Evolutionary conservation across 805 yeast genomes (phyloP).

Genomic region (Metschnikowia amazonensis): DNA sequence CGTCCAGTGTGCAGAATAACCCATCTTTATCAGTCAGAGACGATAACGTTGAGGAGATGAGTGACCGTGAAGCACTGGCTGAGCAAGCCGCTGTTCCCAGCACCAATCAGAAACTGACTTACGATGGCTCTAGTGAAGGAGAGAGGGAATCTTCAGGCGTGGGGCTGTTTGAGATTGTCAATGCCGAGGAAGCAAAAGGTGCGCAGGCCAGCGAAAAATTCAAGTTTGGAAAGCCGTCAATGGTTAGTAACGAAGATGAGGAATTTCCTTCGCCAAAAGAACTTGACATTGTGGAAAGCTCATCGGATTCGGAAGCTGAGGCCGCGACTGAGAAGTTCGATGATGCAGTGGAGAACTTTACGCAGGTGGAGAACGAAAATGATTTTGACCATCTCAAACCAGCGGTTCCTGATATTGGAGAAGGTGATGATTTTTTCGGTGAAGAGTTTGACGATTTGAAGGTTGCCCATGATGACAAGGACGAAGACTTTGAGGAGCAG

Average conservation of each 20-base stretch:
- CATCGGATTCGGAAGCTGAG: constrained; percentile 35
- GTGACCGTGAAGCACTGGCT: constrained; percentile 41
- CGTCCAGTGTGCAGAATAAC: constrained; percentile 89
- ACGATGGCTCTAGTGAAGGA: constrained; percentile 28
- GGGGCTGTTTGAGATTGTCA: constrained; percentile 53
- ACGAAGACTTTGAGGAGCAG: constrained; percentile 26
- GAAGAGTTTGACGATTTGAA: constrained; percentile 40
- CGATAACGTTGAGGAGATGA: constrained; percentile 46
- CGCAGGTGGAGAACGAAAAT: constrained; percentile 21
- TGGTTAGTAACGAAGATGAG: constrained; percentile 21
- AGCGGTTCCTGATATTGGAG: constrained; percentile 15
- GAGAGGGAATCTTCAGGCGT: constrained; percentile 43
- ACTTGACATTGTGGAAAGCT: constrained; percentile 50
- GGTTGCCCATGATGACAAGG: constrained; percentile 27
- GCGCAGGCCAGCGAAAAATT: background rate
- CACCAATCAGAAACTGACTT: constrained; percentile 5
- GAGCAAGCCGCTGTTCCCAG: constrained; percentile 9
- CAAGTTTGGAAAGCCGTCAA: background rate
- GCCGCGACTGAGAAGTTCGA: constrained; percentile 25
- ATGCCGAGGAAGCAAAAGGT: constrained; percentile 45
- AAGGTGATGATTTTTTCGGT: constrained; percentile 28
- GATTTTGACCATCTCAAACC: constrained; percentile 39
- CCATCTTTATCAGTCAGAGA: constrained; percentile 89
- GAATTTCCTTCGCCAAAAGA: constrained; percentile 66
- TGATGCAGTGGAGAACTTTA: constrained; percentile 33